Conservation (phyloP, 2,329 filamentous ascomycete genomes). For the Ramularia collo-cygni region DNA sequence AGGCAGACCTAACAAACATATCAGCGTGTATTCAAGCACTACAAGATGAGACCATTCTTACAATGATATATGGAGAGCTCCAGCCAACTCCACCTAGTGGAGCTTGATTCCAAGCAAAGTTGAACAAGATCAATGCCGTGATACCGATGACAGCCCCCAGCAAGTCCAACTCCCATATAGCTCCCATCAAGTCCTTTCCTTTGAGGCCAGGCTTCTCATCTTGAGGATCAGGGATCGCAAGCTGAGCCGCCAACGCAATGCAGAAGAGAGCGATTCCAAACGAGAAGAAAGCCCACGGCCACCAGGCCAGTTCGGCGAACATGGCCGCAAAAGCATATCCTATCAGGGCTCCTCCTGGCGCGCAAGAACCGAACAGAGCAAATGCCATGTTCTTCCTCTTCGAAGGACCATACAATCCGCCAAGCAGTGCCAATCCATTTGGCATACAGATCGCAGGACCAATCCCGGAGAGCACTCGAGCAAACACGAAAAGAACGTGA, state of each 20-base stretch:
- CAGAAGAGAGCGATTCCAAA: constrained; percentile 14
- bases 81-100: constrained; percentile 27
- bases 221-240: constrained; percentile 22
- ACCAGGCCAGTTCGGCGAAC: constrained; percentile 27
- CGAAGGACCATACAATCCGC: constrained; percentile 27
- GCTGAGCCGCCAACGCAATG: constrained; percentile 15
- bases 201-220: constrained; percentile 14
- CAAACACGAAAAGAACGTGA: constrained; percentile 29
- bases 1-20: constrained; percentile 11
- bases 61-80: constrained; percentile 22
- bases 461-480: constrained; percentile 35
- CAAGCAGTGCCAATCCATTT: constrained; percentile 32
- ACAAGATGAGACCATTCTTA: no score
- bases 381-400: constrained; percentile 35
- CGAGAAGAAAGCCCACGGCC: constrained; percentile 24
- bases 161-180: constrained; percentile 19
- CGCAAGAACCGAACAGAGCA: constrained; percentile 31
- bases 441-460: constrained; percentile 32
- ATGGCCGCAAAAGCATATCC: constrained; percentile 29
- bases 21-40: no score
- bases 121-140: constrained; percentile 25
- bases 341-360: constrained; percentile 29
- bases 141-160: constrained; percentile 24
- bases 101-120: constrained; percentile 28
- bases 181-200: constrained; percentile 11